Base-by-base conservation (phyloP, 345 rosid genomes). In the Fremontodendron californicum region DNA sequence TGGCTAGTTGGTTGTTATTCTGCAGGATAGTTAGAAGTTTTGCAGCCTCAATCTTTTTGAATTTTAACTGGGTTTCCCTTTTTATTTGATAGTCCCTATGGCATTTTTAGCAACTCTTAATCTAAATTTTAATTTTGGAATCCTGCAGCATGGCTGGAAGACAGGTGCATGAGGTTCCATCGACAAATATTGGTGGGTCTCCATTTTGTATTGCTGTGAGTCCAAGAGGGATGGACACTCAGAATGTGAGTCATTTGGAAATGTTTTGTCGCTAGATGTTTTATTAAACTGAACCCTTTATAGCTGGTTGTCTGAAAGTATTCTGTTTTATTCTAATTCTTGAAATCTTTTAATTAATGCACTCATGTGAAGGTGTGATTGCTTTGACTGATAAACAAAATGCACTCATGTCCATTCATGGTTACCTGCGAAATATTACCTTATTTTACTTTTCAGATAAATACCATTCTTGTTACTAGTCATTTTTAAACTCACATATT, bases 61-160 rank as follows among this genome's bases (percentile, higher is more conserved):
- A 42, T n/a, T 42, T 71, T 23, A 25, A 18, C 23, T 39, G 10
- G 25, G 39, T 31, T 61, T 46, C 71, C 12, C 75, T 29, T 66
- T 18, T 33, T 52, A 21, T 12, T 40, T 52, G 37, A 31, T 84
- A 35, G 67, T 65, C 2, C 65, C 51, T 71, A 52, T 77, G 2
- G 1, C 21, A 25, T 16, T 55, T 74, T 72, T 18, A 40, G 33
- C 5, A 60, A n/a, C n/a, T 66, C 54, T 75, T 72, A 76, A 29
- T 45, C 66, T 76, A 46, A 69, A 35, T 46, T 76, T 77, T 48
- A 9, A 64, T 81, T 73, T 81, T 78, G 64, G 58, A 61, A 68
- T 48, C 71, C 39, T 91, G 89, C 94, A 96, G 99, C 87, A 88
- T 96, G 96, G 93, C 97, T 83, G 94, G 98, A 63, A 89, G 90